These are phyloP conservation scores for Aureobasidium subglaciale DNA, from an alignment of 2,329 filamentous ascomycete species.

Conservation along the genomic window DNA sequence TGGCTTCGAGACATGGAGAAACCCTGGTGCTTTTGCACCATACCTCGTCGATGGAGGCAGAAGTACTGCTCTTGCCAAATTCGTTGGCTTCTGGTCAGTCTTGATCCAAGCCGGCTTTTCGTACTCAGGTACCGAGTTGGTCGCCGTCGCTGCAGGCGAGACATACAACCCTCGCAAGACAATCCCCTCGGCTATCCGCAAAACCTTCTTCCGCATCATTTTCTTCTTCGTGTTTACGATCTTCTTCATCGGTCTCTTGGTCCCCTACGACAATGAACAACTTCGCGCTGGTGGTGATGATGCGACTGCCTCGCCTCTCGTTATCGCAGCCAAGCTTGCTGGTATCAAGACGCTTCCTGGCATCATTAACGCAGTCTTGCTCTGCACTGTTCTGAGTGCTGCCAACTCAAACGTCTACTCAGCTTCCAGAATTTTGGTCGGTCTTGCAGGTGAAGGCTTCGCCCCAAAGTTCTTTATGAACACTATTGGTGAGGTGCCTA, in stretches of 20 bases:
- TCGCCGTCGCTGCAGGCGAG: conserved; percentile 43
- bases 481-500: conserved; percentile 38
- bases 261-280: conserved; percentile 29
- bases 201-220: conserved; percentile 31
- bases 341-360: conserved; percentile 54
- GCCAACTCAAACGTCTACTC: conserved; percentile 42
- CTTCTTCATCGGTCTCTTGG: conserved; percentile 30
- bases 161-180: conserved; percentile 46
- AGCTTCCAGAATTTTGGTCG: conserved; percentile 62
- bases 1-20: conserved; percentile 49
- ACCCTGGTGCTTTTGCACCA: conserved; percentile 33
- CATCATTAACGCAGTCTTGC: conserved; percentile 56
- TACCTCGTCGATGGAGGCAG: conserved; percentile 24
- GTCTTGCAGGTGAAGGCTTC: conserved; percentile 47
- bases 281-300: conserved; percentile 29
- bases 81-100: conserved; percentile 48
- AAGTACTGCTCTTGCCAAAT: conserved; percentile 25
- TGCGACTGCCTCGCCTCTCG: conserved; percentile 53
- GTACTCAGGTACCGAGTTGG: conserved; percentile 49
- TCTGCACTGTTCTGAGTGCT: conserved; percentile 61
- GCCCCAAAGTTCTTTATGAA: conserved; percentile 38
- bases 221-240: conserved; percentile 32
- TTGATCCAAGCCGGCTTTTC: conserved; percentile 52
- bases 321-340: conserved; percentile 56
- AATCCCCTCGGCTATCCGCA: conserved; percentile 29